These are phyloP conservation scores for Isoetes taiwanensis DNA, from an alignment of 75 land plant genomes.

Conservation along the genomic window DNA sequence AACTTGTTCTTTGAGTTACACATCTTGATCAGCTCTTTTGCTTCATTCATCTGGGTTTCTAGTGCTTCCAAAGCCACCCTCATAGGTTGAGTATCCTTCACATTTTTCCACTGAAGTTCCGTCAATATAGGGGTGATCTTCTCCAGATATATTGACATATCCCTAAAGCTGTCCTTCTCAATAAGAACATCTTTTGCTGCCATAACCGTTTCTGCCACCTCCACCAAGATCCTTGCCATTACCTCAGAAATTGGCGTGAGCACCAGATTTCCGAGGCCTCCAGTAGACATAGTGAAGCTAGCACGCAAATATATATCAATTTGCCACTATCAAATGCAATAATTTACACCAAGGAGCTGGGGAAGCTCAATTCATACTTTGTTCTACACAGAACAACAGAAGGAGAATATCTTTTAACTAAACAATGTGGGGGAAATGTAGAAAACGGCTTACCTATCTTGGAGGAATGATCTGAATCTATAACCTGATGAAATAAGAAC, in stretches of 20 bases:
- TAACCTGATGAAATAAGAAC: too few relatives aligned
- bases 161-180: slow-evolving; percentile 39
- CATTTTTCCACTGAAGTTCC: slow-evolving; percentile 28
- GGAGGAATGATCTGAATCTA: too few relatives aligned
- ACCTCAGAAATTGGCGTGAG: slow-evolving; percentile 35
- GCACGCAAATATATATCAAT: too few relatives aligned
- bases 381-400: too few relatives aligned
- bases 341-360: too few relatives aligned
- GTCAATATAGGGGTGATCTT: slow-evolving; percentile 33
- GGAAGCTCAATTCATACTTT: too few relatives aligned
- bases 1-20: slow-evolving; percentile 41
- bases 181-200: slow-evolving; percentile 42
- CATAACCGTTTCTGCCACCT: slow-evolving; percentile 13
- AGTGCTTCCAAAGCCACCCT: slow-evolving; percentile 26
- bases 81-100: slow-evolving; percentile 19
- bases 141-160: slow-evolving; percentile 33
- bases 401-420: too few relatives aligned
- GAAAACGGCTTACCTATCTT: too few relatives aligned
- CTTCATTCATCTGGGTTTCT: slow-evolving; percentile 18
- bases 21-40: slow-evolving; percentile 21
- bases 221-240: slow-evolving; percentile 30
- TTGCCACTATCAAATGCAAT: too few relatives aligned
- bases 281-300: slow-evolving; percentile 39
- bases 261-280: slow-evolving; percentile 22
- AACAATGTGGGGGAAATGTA: too few relatives aligned